A percentile compares a stretch with the other conserved stretches of the same genome.
Conservation (phyloP, 2,329 filamentous ascomycete species). For the Cercospora nicotianae region DNA sequence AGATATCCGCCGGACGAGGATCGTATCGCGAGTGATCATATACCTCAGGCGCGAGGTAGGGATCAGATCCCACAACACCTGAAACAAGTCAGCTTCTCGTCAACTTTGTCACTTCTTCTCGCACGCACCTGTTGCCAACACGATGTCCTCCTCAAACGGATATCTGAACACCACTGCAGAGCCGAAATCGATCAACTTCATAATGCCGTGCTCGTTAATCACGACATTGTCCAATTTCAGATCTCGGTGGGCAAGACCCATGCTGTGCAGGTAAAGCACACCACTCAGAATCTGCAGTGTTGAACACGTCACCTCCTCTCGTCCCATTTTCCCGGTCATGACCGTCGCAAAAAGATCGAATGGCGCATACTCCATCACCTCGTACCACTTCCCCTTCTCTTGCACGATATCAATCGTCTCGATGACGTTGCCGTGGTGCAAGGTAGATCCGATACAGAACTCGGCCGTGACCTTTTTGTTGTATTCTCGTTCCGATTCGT, state of each 20-base stretch:
- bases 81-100: slow-evolving; percentile 16
- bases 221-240: slow-evolving; percentile 97
- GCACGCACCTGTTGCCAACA: slow-evolving; percentile 70
- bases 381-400: slow-evolving; percentile 92
- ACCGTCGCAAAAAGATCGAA: slow-evolving; percentile 96
- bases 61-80: slow-evolving; percentile 85
- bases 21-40: slow-evolving; percentile 94
- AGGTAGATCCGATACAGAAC: slow-evolving; percentile 94
- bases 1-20: slow-evolving; percentile 89
- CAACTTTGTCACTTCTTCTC: not conserved
- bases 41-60: slow-evolving; percentile 94
- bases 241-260: slow-evolving; percentile 92
- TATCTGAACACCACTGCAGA: slow-evolving; percentile 97
- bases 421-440: slow-evolving; percentile 97
- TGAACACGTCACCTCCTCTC: slow-evolving; percentile 84
- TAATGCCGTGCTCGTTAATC: slow-evolving; percentile 91
- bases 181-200: slow-evolving; percentile 99
- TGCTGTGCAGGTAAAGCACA: slow-evolving; percentile 89
- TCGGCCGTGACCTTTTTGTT: slow-evolving; percentile 98
- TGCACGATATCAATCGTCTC: slow-evolving; percentile 96
- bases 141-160: slow-evolving; percentile 88
- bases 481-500: slow-evolving; percentile 93
- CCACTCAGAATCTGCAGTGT: slow-evolving; percentile 94
- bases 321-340: slow-evolving; percentile 96
- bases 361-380: slow-evolving; percentile 98